phyloP scores from a whole-genome alignment of 306 rosid species.

The Malus sylvestris region DNA sequence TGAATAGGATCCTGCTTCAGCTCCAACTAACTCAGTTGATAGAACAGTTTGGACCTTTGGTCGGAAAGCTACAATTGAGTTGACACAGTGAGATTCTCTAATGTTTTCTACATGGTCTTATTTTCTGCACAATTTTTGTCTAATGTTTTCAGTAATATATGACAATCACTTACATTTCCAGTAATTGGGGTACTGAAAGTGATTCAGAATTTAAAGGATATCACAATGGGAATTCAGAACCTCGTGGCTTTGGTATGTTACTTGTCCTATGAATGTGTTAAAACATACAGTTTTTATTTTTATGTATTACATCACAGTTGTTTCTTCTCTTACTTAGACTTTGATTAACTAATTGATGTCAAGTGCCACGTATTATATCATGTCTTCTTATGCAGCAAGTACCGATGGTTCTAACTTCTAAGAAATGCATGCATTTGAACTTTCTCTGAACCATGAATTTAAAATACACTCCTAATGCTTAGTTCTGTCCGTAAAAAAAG shows the following conservation, averaged over 20 bases:
- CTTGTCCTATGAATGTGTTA: neutral
- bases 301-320: neutral
- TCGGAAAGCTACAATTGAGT: conserved; percentile 81
- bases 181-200: conserved; percentile 97
- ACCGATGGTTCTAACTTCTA: neutral
- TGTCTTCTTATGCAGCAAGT: neutral
- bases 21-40: conserved; percentile 56
- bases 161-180: conserved; percentile 30
- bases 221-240: conserved; percentile 97
- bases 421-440: neutral
- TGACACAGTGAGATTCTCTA: conserved; percentile 64
- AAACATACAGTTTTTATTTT: neutral
- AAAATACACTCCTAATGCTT: neutral
- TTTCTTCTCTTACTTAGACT: neutral
- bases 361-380: neutral
- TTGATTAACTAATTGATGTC: neutral
- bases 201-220: conserved; percentile 96
- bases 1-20: conserved; percentile 50
- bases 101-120: neutral
- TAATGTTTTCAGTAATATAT: conserved; percentile 9
- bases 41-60: conserved; percentile 90
- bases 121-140: neutral
- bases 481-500: neutral
- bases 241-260: conserved; percentile 79
- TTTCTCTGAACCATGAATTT: neutral